Evolutionary conservation across 306 rosid genomes (phyloP), one percentile per base, ranked within the genome.

Genomic region (Prinsepia uniflora): DNA sequence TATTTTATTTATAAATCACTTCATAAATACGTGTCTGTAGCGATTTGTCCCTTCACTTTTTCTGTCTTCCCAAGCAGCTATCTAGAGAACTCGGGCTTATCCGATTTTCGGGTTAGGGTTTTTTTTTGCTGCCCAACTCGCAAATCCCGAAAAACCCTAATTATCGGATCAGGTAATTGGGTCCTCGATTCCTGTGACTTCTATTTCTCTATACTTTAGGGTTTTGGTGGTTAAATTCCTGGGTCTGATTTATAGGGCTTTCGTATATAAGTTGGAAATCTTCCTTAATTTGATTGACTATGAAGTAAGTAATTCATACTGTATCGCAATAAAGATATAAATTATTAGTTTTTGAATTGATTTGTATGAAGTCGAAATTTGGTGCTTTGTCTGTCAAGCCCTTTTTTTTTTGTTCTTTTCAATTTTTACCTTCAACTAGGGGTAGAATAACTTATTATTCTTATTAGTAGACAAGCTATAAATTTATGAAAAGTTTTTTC

Each of bases 111-210:
- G 39, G 48, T 44, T 74, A 17, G 77, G 89, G 84, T 76, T 85
- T 83, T 78, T 24, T 34, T 47, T 17, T 53, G 72, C 65, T 65
- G 17, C 39, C 17, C 49, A 15, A 52, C 47, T 18, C 56, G 13
- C 42, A 56, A 13, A 56, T 61, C 39, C 67, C 75, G 75, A 77
- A 24, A 24, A 84, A 76, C 87, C 86, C 89, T 81, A 81, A 82
- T 39, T 66, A 71, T 84, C 78, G 75, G 86, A 84, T 84, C 86
- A 81, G 95, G 95, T 86, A 75, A 20, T 50, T 42, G n/a, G 13
- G 43, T n/a, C 24, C 54, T 70, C 5, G 39, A 40, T 72, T 56
- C 58, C 50, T 2, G 0, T 53, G 17, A 44, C 14, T 64, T 40
- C 66, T 15, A 2, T 62, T 61, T 10, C 24, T 12, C 9, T 40